phyloP scores from a whole-genome alignment of 164 flowering plant genomes.

The Taxillus chinensis region DNA sequence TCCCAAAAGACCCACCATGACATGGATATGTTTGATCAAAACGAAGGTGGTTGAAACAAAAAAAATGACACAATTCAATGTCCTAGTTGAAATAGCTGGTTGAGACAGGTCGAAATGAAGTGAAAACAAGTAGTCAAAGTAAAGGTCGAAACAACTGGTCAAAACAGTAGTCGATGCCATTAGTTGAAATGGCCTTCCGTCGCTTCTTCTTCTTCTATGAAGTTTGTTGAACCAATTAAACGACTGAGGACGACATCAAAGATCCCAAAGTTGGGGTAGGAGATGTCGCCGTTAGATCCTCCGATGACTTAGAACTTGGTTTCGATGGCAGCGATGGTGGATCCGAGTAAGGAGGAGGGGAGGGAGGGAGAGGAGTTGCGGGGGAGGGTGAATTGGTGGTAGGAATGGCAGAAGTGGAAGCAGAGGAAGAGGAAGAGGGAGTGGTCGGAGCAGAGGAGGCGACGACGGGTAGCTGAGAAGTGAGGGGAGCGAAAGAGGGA shows the following conservation, averaged over 20 bases:
- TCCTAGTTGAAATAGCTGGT: no score
- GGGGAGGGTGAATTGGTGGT: constrained; percentile 37
- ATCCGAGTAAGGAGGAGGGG: constrained; percentile 42
- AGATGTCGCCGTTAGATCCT: constrained; percentile 48
- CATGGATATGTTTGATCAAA: no score
- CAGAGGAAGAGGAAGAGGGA: constrained; percentile 45
- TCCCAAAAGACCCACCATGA: no score
- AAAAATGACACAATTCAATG: no score
- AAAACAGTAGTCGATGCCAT: no score
- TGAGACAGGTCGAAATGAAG: no score
- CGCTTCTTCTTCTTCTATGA: no score
- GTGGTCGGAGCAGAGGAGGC: constrained; percentile 29
- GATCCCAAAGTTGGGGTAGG: constrained; percentile 43
- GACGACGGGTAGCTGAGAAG: constrained; percentile 42
- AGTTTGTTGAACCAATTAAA: no score
- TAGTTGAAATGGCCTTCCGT: no score
- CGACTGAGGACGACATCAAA: constrained; percentile 51
- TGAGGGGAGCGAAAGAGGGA: constrained; percentile 40
- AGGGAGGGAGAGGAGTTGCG: constrained; percentile 12
- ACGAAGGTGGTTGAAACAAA: no score
- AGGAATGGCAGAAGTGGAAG: constrained; percentile 27
- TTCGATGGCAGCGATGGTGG: constrained; percentile 41
- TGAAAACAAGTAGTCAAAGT: no score
- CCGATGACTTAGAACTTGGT: constrained; percentile 50
- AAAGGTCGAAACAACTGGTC: no score